Evolutionary conservation across 2,329 filamentous ascomycete genomes (phyloP).

Genomic region (Pezicula radicicola): DNA sequence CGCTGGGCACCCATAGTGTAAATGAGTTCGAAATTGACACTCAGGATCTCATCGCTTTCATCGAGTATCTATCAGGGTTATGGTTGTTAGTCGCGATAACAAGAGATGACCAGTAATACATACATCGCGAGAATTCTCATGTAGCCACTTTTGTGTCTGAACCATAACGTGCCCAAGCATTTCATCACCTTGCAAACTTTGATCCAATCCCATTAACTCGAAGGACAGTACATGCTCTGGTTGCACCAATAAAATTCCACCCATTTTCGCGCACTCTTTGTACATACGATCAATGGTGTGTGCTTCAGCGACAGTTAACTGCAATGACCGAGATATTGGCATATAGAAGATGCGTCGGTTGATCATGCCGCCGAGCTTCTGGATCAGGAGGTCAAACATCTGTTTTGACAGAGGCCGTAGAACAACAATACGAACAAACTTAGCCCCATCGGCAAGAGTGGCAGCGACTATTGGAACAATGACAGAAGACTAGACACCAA

Average conservation of each 20-base stretch:
- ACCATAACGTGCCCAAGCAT: slow-evolving; percentile 35
- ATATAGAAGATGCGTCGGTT: slow-evolving; percentile 51
- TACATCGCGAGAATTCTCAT: slow-evolving; percentile 41
- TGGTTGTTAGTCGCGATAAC: no score
- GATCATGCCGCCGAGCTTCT: slow-evolving; percentile 53
- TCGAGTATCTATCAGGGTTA: slow-evolving; percentile 44
- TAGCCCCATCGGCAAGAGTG: slow-evolving; percentile 45
- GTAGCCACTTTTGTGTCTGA: slow-evolving; percentile 41
- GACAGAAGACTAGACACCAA: slow-evolving; percentile 46
- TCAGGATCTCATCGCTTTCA: slow-evolving; percentile 64
- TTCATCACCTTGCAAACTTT: slow-evolving; percentile 28
- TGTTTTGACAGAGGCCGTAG: slow-evolving; percentile 59
- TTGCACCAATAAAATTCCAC: slow-evolving; percentile 57
- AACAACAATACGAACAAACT: slow-evolving; percentile 56
- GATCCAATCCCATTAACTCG: slow-evolving; percentile 57
- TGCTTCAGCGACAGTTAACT: slow-evolving; percentile 29
- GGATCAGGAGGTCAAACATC: slow-evolving; percentile 53
- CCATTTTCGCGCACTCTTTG: slow-evolving; percentile 41
- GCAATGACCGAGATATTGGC: slow-evolving; percentile 54
- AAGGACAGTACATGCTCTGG: slow-evolving; percentile 65
- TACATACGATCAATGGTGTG: slow-evolving; percentile 35
- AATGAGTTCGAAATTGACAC: slow-evolving; percentile 57
- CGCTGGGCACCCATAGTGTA: slow-evolving; percentile 57
- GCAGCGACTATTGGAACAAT: slow-evolving; percentile 64
- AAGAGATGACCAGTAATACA: no score